Percentiles rank a stretch among this genome's conserved stretches.
phyloP scores from a whole-genome alignment of 2,329 filamentous ascomycete genomes.

The Achaetomium macrosporum region DNA sequence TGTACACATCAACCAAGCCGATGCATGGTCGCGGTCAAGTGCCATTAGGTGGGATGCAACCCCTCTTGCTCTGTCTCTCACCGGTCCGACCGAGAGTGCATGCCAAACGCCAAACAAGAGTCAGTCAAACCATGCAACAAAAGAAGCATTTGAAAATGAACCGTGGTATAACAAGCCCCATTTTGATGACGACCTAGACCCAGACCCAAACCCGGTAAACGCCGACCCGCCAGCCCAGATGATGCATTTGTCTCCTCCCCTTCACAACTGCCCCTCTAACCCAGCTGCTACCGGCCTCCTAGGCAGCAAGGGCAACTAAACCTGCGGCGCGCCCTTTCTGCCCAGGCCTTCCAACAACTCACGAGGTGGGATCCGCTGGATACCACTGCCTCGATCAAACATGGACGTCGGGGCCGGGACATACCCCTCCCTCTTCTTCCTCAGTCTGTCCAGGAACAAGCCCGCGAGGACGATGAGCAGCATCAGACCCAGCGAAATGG shows the following conservation, averaged over 20 bases:
- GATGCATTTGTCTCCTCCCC: too few species aligned
- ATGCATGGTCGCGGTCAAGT: too few species aligned
- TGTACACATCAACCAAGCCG: too few species aligned
- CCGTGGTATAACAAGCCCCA: conserved; percentile 7
- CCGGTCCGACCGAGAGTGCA: not conserved
- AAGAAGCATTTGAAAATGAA: not conserved
- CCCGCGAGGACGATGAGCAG: conserved; percentile 72
- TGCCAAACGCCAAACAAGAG: not conserved
- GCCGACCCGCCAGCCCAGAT: not conserved
- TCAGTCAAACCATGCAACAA: not conserved
- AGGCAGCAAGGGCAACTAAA: conserved; percentile 33
- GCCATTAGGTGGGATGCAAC: too few species aligned
- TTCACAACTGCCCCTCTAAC: not conserved
- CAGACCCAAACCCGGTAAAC: not conserved
- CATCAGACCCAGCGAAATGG: conserved; percentile 69
- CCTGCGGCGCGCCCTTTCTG: conserved; percentile 44
- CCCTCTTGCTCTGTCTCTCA: too few species aligned
- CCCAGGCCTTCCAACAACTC: conserved; percentile 53
- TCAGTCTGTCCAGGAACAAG: conserved; percentile 66
- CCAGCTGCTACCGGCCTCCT: not conserved
- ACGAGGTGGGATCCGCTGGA: conserved; percentile 55
- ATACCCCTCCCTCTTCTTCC: conserved; percentile 75
- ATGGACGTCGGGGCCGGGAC: conserved; percentile 65
- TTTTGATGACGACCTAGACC: not conserved
- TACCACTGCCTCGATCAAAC: conserved; percentile 54